Base-by-base conservation (phyloP, 176 grass and related monocot genomes). In the Eragrostis curvula region DNA sequence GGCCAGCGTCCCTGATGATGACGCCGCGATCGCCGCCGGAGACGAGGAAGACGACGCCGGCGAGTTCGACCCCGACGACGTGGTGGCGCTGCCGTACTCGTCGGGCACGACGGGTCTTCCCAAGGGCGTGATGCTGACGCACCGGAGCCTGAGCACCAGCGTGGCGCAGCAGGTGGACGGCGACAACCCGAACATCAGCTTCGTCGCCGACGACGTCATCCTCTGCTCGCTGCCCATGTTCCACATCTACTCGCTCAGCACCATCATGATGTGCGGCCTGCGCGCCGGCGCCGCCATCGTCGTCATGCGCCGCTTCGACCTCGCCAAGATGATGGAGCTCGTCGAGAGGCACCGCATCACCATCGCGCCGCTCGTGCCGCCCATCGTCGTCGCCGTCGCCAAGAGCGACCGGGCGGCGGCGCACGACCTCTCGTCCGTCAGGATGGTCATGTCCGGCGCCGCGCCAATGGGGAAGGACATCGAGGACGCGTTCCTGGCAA, bases 151-250 rank as follows among this genome's bases (percentile, higher is more conserved):
- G 75, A 83, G 89, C 78, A 96, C 93, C 0, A 92, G 90, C 75
- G 79, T 96, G 52, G 93, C 93, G 62, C 93, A 96, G 66, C 90
- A 92, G 85, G 90, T 96, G 6, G 93, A 96, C 80, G 93, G 93
- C 25, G 88, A 86, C 15, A 96, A 96, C 85, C 93, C 93, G 6
- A 90, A 96, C 70, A 74, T 96, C 39, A 82, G 80, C 12, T 72
- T 90, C 70, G 63, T 51, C 2, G 32, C 82, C 27, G 84, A 23
- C 49, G 93, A 96, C 82, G 93, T 96, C 6, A 75, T 96, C 57
- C 90, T 96, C 8, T 96, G 90, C 80, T 68, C 91, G 24, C 88
- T 96, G 1, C 93, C 93, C 8, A 79, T 96, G 74, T 96, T 96
- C 81, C 93, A 96, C 82, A 90, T 96, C 75, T 96, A 96, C 88